These are phyloP conservation scores for Heritiera fomes DNA, from an alignment of 345 rosid genomes.

Conservation along the genomic window DNA sequence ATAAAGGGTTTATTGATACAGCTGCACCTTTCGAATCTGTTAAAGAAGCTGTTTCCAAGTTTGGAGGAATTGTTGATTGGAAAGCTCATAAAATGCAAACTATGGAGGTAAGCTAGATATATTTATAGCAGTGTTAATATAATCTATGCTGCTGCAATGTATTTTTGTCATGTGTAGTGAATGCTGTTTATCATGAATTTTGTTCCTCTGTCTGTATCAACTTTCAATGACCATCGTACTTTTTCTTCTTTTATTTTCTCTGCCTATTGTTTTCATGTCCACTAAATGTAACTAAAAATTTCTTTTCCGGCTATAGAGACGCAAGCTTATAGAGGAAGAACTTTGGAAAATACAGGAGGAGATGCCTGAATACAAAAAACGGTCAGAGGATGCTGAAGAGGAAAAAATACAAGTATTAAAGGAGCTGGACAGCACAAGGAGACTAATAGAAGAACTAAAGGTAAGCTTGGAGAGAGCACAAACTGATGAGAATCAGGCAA, in stretches of 20 bases:
- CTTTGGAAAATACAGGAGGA: slow-evolving; percentile 65
- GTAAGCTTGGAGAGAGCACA: slow-evolving; percentile 83
- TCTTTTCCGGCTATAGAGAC: slow-evolving; percentile 46
- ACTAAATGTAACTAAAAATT: slow-evolving; percentile 11
- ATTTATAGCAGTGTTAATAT: slow-evolving; percentile 1
- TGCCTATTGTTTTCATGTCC: not conserved
- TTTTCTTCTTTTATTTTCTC: not conserved
- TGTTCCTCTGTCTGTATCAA: not conserved
- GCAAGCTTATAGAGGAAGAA: slow-evolving; percentile 70
- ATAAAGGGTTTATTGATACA: slow-evolving; percentile 69
- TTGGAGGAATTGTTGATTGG: slow-evolving; percentile 96
- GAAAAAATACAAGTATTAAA: slow-evolving; percentile 53
- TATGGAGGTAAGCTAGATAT: slow-evolving; percentile 56
- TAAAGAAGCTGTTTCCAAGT: slow-evolving; percentile 91
- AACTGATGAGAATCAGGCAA: slow-evolving; percentile 89
- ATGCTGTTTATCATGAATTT: not conserved
- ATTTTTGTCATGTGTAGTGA: not conserved
- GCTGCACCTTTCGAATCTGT: slow-evolving; percentile 90
- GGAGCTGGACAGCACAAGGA: slow-evolving; percentile 80
- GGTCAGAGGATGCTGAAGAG: slow-evolving; percentile 60
- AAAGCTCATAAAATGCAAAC: slow-evolving; percentile 84
- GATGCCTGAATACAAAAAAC: slow-evolving; percentile 62
- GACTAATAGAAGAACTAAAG: slow-evolving; percentile 78
- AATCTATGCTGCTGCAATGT: not conserved
- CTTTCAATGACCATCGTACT: not conserved